A percentile compares a stretch with the other conserved stretches of the same genome.
phyloP scores from a whole-genome alignment of 768 basidiomycete genomes.

The Leccinum broughii region DNA sequence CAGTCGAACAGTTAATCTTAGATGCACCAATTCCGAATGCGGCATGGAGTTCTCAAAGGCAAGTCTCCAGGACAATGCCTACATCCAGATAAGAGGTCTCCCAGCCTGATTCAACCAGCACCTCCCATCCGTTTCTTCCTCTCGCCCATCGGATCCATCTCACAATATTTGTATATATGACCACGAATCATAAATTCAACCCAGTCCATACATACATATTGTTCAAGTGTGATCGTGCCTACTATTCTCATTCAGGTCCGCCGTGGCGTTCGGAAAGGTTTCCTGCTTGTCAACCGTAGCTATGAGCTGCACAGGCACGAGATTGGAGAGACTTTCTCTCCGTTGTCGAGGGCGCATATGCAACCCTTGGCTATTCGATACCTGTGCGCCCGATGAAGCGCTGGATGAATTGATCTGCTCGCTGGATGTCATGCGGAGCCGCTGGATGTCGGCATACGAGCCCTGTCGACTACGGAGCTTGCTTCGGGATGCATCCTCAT shows the following conservation, averaged over 20 bases:
- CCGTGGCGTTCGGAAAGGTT: conserved; percentile 63
- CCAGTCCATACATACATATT: conserved; percentile 20
- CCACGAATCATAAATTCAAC: conserved; percentile 25
- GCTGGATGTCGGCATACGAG: conserved; percentile 83
- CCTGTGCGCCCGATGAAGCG: conserved; percentile 18
- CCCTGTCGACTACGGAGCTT: conserved; percentile 63
- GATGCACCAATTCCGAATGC: conserved; percentile 41
- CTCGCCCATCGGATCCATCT: conserved; percentile 15
- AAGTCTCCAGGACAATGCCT: conserved; percentile 40
- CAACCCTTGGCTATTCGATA: conserved; percentile 40
- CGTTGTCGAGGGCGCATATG: conserved; percentile 55
- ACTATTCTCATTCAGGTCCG: conserved; percentile 59
- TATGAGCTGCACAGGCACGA: conserved; percentile 62
- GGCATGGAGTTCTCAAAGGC: conserved; percentile 43
- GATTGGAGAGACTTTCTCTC: conserved; percentile 63
- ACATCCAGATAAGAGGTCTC: conserved; percentile 42
- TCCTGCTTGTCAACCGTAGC: conserved; percentile 57
- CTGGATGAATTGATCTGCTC: conserved; percentile 14
- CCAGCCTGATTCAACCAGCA: conserved; percentile 28
- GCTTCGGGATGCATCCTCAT: conserved; percentile 44
- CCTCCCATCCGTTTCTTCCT: neutral
- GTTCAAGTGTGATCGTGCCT: conserved; percentile 31
- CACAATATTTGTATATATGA: conserved; percentile 30
- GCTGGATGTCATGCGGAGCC: conserved; percentile 46
- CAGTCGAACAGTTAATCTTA: conserved; percentile 17